These are phyloP conservation scores for Pyrenophora graminea DNA, from an alignment of 2,329 filamentous ascomycete genomes.

Conservation along the genomic window DNA sequence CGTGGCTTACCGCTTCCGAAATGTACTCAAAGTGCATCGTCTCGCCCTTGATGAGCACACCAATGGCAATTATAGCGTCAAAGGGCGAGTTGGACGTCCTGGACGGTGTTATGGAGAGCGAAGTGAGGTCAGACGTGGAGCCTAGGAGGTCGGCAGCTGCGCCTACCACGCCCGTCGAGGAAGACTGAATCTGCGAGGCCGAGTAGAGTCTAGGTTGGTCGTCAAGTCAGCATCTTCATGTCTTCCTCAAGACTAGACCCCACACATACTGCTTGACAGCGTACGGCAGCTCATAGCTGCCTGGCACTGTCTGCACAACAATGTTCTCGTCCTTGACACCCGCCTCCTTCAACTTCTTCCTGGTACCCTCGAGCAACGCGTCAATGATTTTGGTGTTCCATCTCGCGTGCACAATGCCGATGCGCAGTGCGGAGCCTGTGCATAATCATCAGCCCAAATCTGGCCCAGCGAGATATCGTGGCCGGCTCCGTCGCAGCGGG, in stretches of 20 bases:
- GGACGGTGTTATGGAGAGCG: conserved; percentile 33
- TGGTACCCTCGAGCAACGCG: conserved; percentile 78
- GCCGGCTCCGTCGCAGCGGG: conserved; percentile 5
- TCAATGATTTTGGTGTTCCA: conserved; percentile 93
- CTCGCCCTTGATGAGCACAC: conserved; percentile 96
- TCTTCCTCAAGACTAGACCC: conserved; percentile 7
- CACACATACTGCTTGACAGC: conserved; percentile 77
- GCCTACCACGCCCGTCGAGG: conserved; percentile 58
- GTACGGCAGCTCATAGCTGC: conserved; percentile 91
- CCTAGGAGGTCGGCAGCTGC: conserved; percentile 78
- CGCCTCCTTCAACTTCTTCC: conserved; percentile 73
- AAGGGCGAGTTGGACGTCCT: conserved; percentile 61
- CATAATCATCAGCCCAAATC: conserved; percentile 8
- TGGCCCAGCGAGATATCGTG: not conserved
- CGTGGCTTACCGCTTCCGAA: conserved; percentile 84
- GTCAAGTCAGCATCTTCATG: not conserved
- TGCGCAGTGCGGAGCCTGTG: conserved; percentile 67
- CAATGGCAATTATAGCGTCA: conserved; percentile 92
- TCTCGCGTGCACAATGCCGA: conserved; percentile 93
- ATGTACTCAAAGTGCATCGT: conserved; percentile 99
- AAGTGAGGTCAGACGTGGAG: conserved; percentile 64
- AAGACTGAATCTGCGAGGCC: conserved; percentile 80
- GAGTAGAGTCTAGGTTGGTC: conserved; percentile 68
- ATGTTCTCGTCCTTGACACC: conserved; percentile 91
- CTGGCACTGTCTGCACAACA: conserved; percentile 84